A percentile compares a stretch with the other conserved stretches of the same genome.
These are phyloP conservation scores for Sporothrix euskadiensis DNA, from an alignment of 2,329 filamentous ascomycete species.

Conservation along the genomic window DNA sequence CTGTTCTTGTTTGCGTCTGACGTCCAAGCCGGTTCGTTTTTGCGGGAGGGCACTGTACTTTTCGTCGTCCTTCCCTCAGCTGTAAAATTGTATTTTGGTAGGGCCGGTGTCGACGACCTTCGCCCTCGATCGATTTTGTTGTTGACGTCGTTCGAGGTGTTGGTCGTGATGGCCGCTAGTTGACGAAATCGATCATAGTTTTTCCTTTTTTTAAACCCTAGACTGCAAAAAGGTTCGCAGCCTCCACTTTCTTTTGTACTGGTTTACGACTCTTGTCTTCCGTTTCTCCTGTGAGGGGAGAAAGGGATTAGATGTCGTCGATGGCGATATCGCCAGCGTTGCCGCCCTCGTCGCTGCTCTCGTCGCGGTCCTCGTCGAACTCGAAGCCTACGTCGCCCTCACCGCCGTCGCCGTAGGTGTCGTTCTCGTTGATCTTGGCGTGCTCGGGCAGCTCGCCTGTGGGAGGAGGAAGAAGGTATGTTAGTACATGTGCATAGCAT, in stretches of 20 bases:
- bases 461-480: neutral
- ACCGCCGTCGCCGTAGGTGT: slow-evolving; percentile 87
- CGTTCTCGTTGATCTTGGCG: slow-evolving; percentile 99
- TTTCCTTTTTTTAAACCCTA: slow-evolving; percentile 8
- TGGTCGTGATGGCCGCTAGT: slow-evolving; percentile 16
- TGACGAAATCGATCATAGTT: neutral
- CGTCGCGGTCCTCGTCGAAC: slow-evolving; percentile 90
- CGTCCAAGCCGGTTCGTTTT: neutral
- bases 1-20: neutral
- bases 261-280: slow-evolving; percentile 18
- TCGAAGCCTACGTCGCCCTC: slow-evolving; percentile 97
- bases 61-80: slow-evolving; percentile 6
- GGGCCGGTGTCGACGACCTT: slow-evolving; percentile 11
- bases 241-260: slow-evolving; percentile 13
- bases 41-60: slow-evolving; percentile 7
- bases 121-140: neutral
- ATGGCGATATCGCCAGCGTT: slow-evolving; percentile 71
- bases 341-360: slow-evolving; percentile 53
- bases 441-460: slow-evolving; percentile 90
- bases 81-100: slow-evolving; percentile 1
- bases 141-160: neutral
- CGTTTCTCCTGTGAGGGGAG: neutral
- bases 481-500: neutral
- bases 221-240: slow-evolving; percentile 10
- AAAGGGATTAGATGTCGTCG: slow-evolving; percentile 77